Conservation (phyloP, 345 rosid species). For the Noccaea caerulescens region DNA sequence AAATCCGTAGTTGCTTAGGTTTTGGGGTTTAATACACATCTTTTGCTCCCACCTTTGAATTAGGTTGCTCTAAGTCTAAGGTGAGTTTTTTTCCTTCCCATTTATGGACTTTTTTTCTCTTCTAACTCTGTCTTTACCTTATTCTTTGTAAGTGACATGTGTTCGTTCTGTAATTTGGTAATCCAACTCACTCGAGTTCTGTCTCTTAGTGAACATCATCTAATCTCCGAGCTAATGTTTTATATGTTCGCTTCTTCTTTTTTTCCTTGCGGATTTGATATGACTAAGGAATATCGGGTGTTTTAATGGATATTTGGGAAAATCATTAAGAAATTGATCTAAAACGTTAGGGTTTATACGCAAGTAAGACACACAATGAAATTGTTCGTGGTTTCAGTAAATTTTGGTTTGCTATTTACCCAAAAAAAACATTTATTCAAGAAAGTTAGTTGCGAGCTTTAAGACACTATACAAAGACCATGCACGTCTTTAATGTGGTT, state of each 20-base stretch:
- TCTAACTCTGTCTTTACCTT: not conserved
- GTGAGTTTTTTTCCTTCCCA: not conserved
- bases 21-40: slow-evolving; percentile 7
- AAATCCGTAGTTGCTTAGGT: not conserved
- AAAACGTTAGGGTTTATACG: not conserved
- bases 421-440: not conserved
- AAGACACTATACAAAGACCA: not conserved
- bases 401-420: not conserved
- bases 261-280: not conserved
- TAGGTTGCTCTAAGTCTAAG: not conserved
- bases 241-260: not conserved
- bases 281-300: not conserved
- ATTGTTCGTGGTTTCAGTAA: not conserved
- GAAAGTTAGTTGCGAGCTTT: not conserved
- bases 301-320: not conserved
- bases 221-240: not conserved
- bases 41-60: slow-evolving; percentile 10
- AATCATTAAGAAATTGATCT: not conserved
- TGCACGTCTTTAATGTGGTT: not conserved
- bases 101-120: not conserved
- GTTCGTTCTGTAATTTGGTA: not conserved
- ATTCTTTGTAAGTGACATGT: not conserved
- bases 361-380: not conserved
- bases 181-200: slow-evolving; percentile 27
- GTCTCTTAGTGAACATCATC: not conserved